A percentile compares a stretch with the other conserved stretches of the same genome.
phyloP scores from a whole-genome alignment of 257 asterid genomes.

The Nicotiana tomentosiformis region DNA sequence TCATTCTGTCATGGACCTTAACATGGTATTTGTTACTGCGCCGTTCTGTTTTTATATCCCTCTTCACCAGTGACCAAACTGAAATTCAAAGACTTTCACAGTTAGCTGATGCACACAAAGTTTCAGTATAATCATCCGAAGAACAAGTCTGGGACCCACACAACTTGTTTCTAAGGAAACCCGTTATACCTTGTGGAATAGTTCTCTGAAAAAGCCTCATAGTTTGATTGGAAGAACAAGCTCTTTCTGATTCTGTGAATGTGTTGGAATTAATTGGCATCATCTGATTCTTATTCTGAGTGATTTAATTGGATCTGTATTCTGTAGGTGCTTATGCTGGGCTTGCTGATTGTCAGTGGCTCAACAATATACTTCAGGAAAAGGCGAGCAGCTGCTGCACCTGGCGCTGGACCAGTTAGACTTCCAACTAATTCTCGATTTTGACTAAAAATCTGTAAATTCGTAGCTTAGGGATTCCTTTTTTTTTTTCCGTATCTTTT shows the following conservation, averaged over 20 bases:
- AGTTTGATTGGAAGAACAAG: not conserved
- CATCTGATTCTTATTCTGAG: not conserved
- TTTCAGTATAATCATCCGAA: not conserved
- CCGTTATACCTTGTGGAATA: not conserved
- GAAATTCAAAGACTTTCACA: not conserved
- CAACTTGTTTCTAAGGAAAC: not conserved
- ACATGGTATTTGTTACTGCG: not conserved
- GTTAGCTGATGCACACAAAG: not conserved
- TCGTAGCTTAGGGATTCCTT: conserved; percentile 1
- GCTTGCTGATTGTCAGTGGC: conserved; percentile 66
- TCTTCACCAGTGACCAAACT: not conserved
- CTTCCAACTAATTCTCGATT: conserved; percentile 69
- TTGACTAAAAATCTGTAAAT: conserved; percentile 14
- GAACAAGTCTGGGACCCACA: not conserved
- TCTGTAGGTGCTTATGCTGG: conserved; percentile 58
- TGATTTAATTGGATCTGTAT: not conserved
- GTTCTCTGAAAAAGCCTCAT: not conserved
- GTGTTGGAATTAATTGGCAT: not conserved
- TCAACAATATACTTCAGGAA: conserved; percentile 65
- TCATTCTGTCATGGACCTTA: not conserved
- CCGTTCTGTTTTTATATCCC: not conserved
- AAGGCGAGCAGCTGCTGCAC: conserved; percentile 35
- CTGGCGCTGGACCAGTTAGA: conserved; percentile 54
- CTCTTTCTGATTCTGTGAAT: conserved; percentile 2
- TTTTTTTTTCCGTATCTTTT: not conserved